Conservation (phyloP, 768 basidiomycete genomes). For the Lentinus brumalis region DNA sequence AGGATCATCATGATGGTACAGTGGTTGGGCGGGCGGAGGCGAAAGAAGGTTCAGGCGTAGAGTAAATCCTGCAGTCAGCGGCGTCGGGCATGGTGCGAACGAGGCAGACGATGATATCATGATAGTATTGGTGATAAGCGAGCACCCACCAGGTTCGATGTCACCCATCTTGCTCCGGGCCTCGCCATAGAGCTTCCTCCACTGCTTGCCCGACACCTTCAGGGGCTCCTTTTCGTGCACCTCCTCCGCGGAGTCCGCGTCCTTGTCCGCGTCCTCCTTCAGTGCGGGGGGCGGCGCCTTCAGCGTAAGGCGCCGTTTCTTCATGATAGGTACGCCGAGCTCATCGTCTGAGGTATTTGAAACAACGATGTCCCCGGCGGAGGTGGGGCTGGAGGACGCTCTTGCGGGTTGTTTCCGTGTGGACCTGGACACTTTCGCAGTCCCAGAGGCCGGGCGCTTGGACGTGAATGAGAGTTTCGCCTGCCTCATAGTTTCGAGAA, state of each 20-base stretch:
- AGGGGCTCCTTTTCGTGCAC: constrained; percentile 11
- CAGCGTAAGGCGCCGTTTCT: constrained; percentile 6
- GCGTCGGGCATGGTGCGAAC: too few relatives aligned
- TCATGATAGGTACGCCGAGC: not conserved
- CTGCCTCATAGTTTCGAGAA: constrained; percentile 6
- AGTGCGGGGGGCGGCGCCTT: not conserved
- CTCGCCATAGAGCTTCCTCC: constrained; percentile 49
- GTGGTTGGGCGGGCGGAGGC: too few relatives aligned
- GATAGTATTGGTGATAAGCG: too few relatives aligned
- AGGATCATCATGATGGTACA: too few relatives aligned
- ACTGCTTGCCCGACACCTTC: constrained; percentile 30
- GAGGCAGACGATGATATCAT: too few relatives aligned
- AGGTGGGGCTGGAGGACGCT: constrained; percentile 7
- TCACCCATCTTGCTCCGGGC: constrained; percentile 57
- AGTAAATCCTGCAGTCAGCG: too few relatives aligned
- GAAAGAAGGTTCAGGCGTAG: too few relatives aligned
- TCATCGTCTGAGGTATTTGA: constrained; percentile 11
- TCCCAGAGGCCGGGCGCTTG: constrained; percentile 10
- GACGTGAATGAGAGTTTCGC: constrained; percentile 14
- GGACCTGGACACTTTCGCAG: not conserved
- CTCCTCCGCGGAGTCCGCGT: not conserved
- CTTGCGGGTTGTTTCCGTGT: not conserved
- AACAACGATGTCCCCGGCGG: constrained; percentile 7
- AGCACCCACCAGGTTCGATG: constrained; percentile 59
- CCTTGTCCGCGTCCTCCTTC: not conserved